These are phyloP conservation scores for Helicostylum pulchrum DNA, from an alignment of 192 early-diverging fungal genomes.

Conservation along the genomic window DNA sequence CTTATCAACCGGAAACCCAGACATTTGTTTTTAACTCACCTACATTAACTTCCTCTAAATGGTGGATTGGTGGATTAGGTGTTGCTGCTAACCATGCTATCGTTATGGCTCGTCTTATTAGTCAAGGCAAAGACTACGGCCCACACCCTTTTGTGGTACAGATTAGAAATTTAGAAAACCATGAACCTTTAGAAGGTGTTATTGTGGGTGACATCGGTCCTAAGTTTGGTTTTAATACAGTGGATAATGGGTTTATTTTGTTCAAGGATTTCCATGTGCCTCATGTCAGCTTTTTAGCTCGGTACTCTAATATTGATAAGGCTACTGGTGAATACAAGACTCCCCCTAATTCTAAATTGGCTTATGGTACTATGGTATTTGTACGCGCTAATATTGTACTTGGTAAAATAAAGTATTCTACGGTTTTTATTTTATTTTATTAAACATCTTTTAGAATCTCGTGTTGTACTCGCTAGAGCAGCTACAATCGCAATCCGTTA, in stretches of 20 bases:
- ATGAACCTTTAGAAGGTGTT: constrained; percentile 57
- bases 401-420: constrained; percentile 14
- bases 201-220: constrained; percentile 65
- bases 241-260: constrained; percentile 34
- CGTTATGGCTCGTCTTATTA: constrained; percentile 59
- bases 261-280: constrained; percentile 54
- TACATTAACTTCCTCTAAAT: constrained; percentile 48
- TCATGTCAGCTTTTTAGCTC: constrained; percentile 58
- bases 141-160: constrained; percentile 69
- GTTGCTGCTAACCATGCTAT: constrained; percentile 53
- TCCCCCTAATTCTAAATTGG: constrained; percentile 57
- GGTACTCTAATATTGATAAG: constrained; percentile 53
- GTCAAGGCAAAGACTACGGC: constrained; percentile 55
- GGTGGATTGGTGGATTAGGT: constrained; percentile 68
- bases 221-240: constrained; percentile 46
- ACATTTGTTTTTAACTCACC: constrained; percentile 73
- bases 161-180: constrained; percentile 54
- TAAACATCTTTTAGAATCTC: constrained; percentile 26
- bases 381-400: constrained; percentile 57
- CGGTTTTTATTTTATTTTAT: no score
- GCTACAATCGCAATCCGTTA: constrained; percentile 51
- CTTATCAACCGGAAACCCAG: constrained; percentile 67
- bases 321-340: constrained; percentile 53
- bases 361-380: constrained; percentile 66
- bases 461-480: constrained; percentile 42